These are phyloP conservation scores for Suillus americanus DNA, from an alignment of 768 basidiomycete genomes.

Conservation along the genomic window DNA sequence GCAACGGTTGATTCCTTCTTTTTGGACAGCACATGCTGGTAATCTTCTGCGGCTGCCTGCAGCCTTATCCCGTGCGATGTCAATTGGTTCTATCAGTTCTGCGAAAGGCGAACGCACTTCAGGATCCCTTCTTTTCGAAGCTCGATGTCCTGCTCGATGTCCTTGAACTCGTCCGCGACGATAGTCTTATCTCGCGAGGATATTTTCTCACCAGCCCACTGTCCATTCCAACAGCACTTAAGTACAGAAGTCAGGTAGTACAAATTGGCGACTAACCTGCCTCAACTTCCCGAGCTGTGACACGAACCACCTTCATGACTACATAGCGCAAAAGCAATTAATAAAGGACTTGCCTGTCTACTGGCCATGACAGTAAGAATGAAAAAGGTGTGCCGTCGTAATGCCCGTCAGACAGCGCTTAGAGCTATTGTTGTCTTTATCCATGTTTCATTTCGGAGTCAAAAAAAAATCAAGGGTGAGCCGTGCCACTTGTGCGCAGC, in stretches of 20 bases:
- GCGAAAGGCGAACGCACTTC: constrained; percentile 45
- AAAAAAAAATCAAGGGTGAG: constrained; percentile 11
- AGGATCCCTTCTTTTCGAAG: constrained; percentile 70
- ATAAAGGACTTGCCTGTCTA: constrained; percentile 50
- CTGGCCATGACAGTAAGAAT: constrained; percentile 51
- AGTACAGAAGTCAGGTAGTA: constrained; percentile 5
- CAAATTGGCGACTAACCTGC: constrained; percentile 50
- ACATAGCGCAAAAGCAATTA: not conserved
- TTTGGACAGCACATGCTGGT: constrained; percentile 70
- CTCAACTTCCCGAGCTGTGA: constrained; percentile 72
- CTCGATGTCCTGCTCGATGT: constrained; percentile 84
- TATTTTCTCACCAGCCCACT: constrained; percentile 93
- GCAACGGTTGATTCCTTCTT: constrained; percentile 67
- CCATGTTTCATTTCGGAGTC: constrained; percentile 5
- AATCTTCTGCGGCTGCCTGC: constrained; percentile 67
- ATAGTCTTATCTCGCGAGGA: constrained; percentile 79
- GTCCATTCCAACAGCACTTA: constrained; percentile 24
- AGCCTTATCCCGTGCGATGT: constrained; percentile 44
- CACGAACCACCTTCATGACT: constrained; percentile 4
- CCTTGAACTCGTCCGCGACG: constrained; percentile 75
- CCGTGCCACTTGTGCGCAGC: not conserved
- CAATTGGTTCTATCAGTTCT: not conserved
- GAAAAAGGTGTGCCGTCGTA: constrained; percentile 4
- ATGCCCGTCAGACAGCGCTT: not conserved
- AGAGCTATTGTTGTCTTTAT: constrained; percentile 16